Base-by-base conservation (phyloP, 768 basidiomycete genomes). In the Albatrellus ellisii region DNA sequence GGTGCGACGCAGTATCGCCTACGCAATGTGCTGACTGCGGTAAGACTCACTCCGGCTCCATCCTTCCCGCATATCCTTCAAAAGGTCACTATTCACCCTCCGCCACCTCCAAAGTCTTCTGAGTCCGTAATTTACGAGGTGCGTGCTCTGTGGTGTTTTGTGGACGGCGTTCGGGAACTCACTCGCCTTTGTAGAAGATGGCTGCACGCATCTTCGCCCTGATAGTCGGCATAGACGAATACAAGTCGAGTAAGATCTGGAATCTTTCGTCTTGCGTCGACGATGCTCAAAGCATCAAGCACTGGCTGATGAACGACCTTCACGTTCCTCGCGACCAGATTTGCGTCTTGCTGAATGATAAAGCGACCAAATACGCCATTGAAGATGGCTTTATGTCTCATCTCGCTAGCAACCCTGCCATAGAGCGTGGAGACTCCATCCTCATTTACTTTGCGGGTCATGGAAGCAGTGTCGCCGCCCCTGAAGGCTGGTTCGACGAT, bases 371-470 rank as follows among this genome's bases (percentile, higher is more conserved):
- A 52, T 60, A 63, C 35, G 64, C 64, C 47, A 79, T 83, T 26
- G 77, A 80, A 53, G 67, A 73, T 50, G 57, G 56, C 0, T 77
- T 83, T 50, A 69, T 71, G 64, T 60, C 61, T 4, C 80, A 82
- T 49, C 64, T 83, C 27, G 62, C 75, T 47, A 73, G 75, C 55
- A 82, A 83, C 52, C 60, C 69, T 6, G 59, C 58, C 22, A 77
- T 83, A 39, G 67, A 71, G 36, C 59, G 56, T 20, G 79, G 74
- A 18, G 79, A 82, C 45, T 73, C 80, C 25, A 67, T 83, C 29
- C 49, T 83, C 47, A 56, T 83, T 38, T 83, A 79, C 52, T 83
- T 80, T 52, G 77, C 81, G 27, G 81, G 80, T n/a, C 79, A 82
- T 54, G 80, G 80, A 20, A 77, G 75, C 53, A 65, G 57, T 41